These are phyloP conservation scores for Penicillium riverlandense DNA, from an alignment of 495 filamentous ascomycete genomes.

Conservation along the genomic window DNA sequence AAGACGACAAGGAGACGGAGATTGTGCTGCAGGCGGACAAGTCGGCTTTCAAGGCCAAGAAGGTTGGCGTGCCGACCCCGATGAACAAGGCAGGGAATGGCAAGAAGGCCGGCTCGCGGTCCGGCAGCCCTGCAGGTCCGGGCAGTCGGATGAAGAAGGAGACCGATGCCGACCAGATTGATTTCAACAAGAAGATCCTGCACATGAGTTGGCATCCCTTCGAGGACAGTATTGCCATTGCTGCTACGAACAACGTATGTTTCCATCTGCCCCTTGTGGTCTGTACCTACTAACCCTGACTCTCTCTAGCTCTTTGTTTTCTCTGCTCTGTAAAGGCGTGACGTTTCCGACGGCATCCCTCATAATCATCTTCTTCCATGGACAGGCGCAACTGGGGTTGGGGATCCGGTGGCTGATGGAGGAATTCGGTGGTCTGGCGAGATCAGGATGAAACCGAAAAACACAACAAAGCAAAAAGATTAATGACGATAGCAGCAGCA, in stretches of 20 bases:
- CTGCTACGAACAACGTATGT: slow-evolving; percentile 97
- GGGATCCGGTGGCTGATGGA: slow-evolving; percentile 13
- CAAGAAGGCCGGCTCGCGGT: slow-evolving; percentile 77
- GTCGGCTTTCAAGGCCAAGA: slow-evolving; percentile 99
- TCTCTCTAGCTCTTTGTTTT: slow-evolving; percentile 81
- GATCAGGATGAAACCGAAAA: not conserved
- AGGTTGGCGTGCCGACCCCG: slow-evolving; percentile 94
- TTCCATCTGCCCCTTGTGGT: not conserved
- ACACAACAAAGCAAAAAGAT: slow-evolving; percentile 5
- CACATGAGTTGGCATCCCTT: slow-evolving; percentile 99
- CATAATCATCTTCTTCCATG: slow-evolving; percentile 16
- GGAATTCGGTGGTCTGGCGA: slow-evolving; percentile 7
- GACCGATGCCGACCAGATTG: slow-evolving; percentile 98
- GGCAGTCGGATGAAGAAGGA: slow-evolving; percentile 97
- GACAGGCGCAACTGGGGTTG: slow-evolving; percentile 20
- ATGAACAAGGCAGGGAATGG: slow-evolving; percentile 78
- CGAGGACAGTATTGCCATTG: slow-evolving; percentile 99
- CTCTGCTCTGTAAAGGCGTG: slow-evolving; percentile 72
- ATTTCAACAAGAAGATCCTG: slow-evolving; percentile 99
- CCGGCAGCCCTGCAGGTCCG: slow-evolving; percentile 84
- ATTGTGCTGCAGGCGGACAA: slow-evolving; percentile 97
- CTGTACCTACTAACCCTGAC: slow-evolving; percentile 11
- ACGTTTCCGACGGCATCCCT: slow-evolving; percentile 5
- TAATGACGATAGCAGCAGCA: slow-evolving; percentile 19
- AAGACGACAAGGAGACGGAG: slow-evolving; percentile 91